Evolutionary conservation across 2,329 filamentous ascomycete genomes (phyloP), one percentile per base, ranked within the genome.

Genomic region (Colletotrichum sp.): DNA sequence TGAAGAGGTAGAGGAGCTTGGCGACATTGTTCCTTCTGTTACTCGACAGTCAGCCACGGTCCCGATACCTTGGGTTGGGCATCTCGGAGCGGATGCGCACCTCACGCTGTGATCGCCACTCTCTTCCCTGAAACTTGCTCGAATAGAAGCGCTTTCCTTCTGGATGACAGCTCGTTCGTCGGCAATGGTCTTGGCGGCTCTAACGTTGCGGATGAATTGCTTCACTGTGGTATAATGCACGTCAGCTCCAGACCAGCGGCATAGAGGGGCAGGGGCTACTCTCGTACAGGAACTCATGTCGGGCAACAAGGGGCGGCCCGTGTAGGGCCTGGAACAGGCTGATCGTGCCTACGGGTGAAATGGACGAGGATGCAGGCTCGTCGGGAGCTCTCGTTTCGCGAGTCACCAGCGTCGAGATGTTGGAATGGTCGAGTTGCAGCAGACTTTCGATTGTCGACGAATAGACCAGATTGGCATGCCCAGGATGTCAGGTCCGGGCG

Each of bases 181-280:
- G 84, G 98, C 98, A 84, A 99, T 98, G 43, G 97, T 99, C 89
- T 99, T 99, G 77, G 97, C 96, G 77, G 97, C 96, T 85, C 97
- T 95, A 84, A 99, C 97, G 87, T 98, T 99, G 84, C 97, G 96
- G 87, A 99, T 99, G 88, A 99, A 99, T 88, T 99, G 97, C 89
- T 99, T 99, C 85, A 99, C 97, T 99, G 83, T 75, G 79, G 72
- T 65, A 39, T 68, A 39, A 71, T 55, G 34, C 28, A 28, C 26
- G 43, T 73, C 60, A 77, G 77, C 66, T 71, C 48, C 34, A 43
- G 21, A 48, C 70, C 64, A 65, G 34, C 52, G 48, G 21, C 43
- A 64, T 36, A 63, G 70, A 71, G 70, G 59, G 55, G 30, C 60
- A 67, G 48, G 76, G 32, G 65, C 30, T 63, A 24, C 71, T 63